These are phyloP conservation scores for Theobroma grandiflorum DNA, from an alignment of 441 rosid genomes.

Conservation along the genomic window DNA sequence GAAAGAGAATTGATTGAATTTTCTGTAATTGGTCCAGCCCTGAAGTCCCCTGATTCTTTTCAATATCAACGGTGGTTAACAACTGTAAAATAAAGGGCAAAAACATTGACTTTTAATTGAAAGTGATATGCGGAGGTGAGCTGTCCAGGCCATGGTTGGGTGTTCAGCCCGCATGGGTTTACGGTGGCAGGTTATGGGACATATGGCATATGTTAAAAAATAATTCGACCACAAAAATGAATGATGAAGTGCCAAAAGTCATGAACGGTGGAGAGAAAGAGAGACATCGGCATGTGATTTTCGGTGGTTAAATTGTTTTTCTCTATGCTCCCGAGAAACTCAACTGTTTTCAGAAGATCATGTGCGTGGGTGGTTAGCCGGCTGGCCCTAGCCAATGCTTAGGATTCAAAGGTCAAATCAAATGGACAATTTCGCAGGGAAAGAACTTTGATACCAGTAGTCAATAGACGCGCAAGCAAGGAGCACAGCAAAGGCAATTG, in stretches of 20 bases:
- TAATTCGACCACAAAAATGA: not conserved
- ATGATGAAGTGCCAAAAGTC: conserved; percentile 2
- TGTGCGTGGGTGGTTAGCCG: not conserved
- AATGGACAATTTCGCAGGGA: not conserved
- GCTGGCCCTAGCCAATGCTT: not conserved
- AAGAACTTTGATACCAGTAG: not conserved
- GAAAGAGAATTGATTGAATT: not conserved
- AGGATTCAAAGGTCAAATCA: not conserved
- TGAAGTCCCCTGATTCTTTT: not conserved
- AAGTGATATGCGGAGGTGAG: not conserved
- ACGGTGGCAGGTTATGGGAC: not conserved
- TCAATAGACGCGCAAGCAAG: not conserved
- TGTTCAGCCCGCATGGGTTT: not conserved
- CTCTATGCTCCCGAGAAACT: not conserved
- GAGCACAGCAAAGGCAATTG: too few relatives aligned
- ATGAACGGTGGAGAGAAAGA: not conserved
- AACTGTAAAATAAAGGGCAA: not conserved
- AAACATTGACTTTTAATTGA: not conserved
- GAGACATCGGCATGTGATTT: not conserved
- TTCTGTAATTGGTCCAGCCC: not conserved
- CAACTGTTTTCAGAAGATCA: not conserved
- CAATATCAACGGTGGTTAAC: not conserved
- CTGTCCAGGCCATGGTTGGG: not conserved
- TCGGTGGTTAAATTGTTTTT: not conserved
- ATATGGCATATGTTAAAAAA: not conserved